Conservation (phyloP, 2,329 filamentous ascomycete genomes). For the Colletotrichum lini region DNA sequence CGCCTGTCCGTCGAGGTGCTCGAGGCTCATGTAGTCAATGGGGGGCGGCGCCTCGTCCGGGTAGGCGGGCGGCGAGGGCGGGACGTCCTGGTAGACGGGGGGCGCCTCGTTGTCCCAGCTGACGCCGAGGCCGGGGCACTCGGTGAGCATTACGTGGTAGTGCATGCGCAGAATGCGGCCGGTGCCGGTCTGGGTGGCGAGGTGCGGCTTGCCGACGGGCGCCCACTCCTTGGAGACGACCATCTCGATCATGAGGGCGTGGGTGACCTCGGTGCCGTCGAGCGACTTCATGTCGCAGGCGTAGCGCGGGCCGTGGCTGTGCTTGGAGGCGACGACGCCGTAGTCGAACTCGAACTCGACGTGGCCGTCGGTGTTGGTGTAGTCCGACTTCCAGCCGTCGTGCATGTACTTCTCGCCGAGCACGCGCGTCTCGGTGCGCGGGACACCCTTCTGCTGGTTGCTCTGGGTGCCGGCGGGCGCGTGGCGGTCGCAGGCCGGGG, state of each 20-base stretch:
- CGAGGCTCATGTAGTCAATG: constrained; percentile 58
- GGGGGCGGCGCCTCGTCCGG: constrained; percentile 54
- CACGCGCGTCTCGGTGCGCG: constrained; percentile 81
- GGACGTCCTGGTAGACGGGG: constrained; percentile 94
- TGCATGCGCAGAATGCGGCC: constrained; percentile 94
- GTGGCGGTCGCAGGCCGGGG: constrained; percentile 86
- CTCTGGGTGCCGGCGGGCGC: constrained; percentile 62
- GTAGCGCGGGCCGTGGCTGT: constrained; percentile 70
- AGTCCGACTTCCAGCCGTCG: constrained; percentile 88
- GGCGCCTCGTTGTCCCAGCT: constrained; percentile 98
- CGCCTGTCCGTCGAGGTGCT: constrained; percentile 50
- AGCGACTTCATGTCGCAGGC: constrained; percentile 83
- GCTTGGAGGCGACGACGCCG: constrained; percentile 55
- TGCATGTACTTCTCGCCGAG: constrained; percentile 88
- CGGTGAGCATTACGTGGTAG: constrained; percentile 86
- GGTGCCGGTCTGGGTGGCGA: constrained; percentile 88
- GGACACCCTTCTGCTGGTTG: constrained; percentile 72
- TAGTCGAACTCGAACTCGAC: constrained; percentile 89
- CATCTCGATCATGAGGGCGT: constrained; percentile 91
- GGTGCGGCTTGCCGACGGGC: constrained; percentile 75
- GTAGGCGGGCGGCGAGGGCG: constrained; percentile 85
- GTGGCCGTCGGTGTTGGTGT: constrained; percentile 66
- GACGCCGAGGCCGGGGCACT: constrained; percentile 88
- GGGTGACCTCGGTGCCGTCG: constrained; percentile 83
- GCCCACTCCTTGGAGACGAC: constrained; percentile 93